A percentile compares a stretch with the other conserved stretches of the same genome.
Conservation (phyloP, 768 basidiomycete genomes). For the Grammothele lineata region DNA sequence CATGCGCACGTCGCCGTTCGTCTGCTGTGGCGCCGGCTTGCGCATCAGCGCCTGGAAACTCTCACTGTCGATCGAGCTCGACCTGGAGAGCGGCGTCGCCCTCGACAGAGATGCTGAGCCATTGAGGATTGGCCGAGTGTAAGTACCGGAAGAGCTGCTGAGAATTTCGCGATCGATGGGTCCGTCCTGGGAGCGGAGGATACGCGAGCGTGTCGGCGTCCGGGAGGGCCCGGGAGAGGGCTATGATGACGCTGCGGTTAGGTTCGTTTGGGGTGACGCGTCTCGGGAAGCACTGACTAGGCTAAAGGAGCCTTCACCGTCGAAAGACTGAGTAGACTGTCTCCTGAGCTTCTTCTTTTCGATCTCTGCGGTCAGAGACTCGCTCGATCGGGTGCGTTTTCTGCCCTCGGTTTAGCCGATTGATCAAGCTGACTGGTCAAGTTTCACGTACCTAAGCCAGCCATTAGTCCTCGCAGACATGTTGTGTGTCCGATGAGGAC, state of each 20-base stretch:
- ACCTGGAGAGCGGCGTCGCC: constrained; percentile 4
- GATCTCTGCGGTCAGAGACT: not conserved
- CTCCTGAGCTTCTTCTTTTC: constrained; percentile 4
- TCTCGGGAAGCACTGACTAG: constrained; percentile 1
- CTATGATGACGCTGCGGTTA: not conserved
- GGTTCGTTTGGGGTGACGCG: too few species aligned
- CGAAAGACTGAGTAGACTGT: constrained; percentile 1
- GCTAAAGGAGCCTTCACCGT: not conserved
- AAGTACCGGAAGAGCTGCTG: not conserved
- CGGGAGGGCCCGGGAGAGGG: not conserved
- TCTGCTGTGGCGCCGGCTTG: not conserved
- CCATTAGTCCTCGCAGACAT: not conserved
- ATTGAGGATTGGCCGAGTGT: too few species aligned
- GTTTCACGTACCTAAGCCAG: too few species aligned
- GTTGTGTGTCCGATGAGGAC: not conserved
- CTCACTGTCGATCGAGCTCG: constrained; percentile 11
- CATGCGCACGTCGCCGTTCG: constrained; percentile 4
- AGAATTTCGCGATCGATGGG: constrained; percentile 1
- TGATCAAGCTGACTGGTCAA: too few species aligned
- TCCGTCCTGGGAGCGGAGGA: too few species aligned
- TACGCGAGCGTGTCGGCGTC: too few species aligned
- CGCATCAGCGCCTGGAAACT: constrained; percentile 5
- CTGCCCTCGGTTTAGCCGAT: not conserved
- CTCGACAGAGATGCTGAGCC: too few species aligned
- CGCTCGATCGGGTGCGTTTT: constrained; percentile 1